Conservation (phyloP, 352 stramenopile genomes). For the Plasmopara muralis region DNA sequence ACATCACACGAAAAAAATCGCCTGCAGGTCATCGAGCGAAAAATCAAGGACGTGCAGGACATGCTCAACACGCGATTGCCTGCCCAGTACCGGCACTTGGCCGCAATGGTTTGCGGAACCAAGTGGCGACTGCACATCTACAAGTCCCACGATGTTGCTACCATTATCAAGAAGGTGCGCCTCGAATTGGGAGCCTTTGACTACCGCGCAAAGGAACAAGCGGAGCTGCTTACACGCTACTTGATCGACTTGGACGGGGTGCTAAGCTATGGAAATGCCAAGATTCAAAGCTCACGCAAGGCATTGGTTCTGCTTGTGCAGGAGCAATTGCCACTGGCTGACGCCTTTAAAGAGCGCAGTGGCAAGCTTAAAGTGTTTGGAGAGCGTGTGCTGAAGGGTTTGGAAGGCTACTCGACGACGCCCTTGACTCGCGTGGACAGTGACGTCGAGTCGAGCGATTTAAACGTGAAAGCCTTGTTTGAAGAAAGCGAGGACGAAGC, state of each 20-base stretch:
- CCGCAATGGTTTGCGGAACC: slow-evolving; percentile 26
- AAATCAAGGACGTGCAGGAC: slow-evolving; percentile 43
- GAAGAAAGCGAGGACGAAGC: slow-evolving; percentile 23
- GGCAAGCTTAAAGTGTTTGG: slow-evolving; percentile 40
- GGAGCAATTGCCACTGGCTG: slow-evolving; percentile 34
- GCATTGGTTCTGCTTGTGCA: slow-evolving; percentile 45
- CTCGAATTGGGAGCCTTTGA: slow-evolving; percentile 52
- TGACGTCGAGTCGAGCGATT: slow-evolving; percentile 17
- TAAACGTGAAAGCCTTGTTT: slow-evolving; percentile 24
- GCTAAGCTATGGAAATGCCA: slow-evolving; percentile 45
- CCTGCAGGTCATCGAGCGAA: slow-evolving; percentile 34
- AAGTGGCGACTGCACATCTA: slow-evolving; percentile 44
- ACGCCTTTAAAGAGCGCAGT: slow-evolving; percentile 37
- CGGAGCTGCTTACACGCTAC: slow-evolving; percentile 49
- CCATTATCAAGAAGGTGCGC: slow-evolving; percentile 34
- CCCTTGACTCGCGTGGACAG: slow-evolving; percentile 12
- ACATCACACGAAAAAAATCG: slow-evolving; percentile 29
- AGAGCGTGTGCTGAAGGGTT: slow-evolving; percentile 19
- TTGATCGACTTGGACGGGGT: slow-evolving; percentile 55
- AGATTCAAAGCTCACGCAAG: slow-evolving; percentile 50
- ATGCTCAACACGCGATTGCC: slow-evolving; percentile 28
- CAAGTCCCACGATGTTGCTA: slow-evolving; percentile 1
- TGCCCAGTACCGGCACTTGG: slow-evolving; percentile 26
- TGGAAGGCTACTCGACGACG: slow-evolving; percentile 3
- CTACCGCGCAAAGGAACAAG: slow-evolving; percentile 51